Evolutionary conservation across 441 rosid species (phyloP).

Genomic region (Euphorbia schlechtendalii): DNA sequence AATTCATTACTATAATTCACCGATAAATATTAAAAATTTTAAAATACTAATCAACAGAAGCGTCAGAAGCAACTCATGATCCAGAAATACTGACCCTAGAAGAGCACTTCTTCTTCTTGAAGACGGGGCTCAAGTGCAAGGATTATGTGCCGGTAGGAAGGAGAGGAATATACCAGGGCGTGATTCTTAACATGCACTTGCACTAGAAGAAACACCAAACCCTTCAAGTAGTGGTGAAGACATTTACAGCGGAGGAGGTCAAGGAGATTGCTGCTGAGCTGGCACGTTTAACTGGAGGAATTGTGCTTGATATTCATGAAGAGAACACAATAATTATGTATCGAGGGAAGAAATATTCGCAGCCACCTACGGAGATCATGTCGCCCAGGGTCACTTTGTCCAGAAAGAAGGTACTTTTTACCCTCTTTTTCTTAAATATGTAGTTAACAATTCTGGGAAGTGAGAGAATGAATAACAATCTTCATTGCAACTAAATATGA

Average conservation of each 20-base stretch:
- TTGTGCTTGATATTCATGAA: constrained; percentile 77
- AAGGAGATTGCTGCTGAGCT: constrained; percentile 80
- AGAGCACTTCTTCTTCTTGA: constrained; percentile 78
- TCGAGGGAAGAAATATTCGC: constrained; percentile 87
- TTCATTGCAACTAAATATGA: no score
- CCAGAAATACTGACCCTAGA: constrained; percentile 95
- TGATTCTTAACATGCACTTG: constrained; percentile 94
- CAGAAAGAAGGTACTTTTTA: constrained; percentile 60
- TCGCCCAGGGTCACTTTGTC: constrained; percentile 83
- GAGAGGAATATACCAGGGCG: constrained; percentile 92
- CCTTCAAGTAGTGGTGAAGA: constrained; percentile 73
- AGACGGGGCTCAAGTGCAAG: constrained; percentile 90
- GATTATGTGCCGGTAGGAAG: constrained; percentile 91
- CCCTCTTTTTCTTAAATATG: neutral
- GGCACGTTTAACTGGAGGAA: constrained; percentile 81
- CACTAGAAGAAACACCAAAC: constrained; percentile 99
- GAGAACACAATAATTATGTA: constrained; percentile 87
- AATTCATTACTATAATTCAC: no score
- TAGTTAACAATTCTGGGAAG: no score
- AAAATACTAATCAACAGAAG: no score
- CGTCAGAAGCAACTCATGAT: constrained; percentile 78
- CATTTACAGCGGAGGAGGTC: constrained; percentile 78
- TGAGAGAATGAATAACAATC: no score
- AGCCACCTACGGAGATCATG: constrained; percentile 96
- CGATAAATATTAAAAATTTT: no score